These are phyloP conservation scores for Penicillium fimorum DNA, from an alignment of 495 filamentous ascomycete species.

Conservation along the genomic window DNA sequence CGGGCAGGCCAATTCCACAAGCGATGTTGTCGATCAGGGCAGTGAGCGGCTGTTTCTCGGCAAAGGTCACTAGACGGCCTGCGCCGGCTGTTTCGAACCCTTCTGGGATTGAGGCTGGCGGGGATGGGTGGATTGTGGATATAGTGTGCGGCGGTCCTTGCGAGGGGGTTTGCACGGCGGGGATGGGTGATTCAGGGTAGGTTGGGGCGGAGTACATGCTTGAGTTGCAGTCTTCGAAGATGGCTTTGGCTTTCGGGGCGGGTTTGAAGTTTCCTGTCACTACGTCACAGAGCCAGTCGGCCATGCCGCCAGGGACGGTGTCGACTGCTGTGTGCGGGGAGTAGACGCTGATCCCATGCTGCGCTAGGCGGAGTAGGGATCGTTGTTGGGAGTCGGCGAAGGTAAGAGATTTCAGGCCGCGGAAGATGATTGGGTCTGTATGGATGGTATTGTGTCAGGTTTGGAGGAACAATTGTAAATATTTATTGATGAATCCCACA, in stretches of 20 bases:
- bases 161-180: conserved; percentile 19
- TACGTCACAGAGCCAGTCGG: conserved; percentile 93
- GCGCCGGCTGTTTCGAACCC: conserved; percentile 71
- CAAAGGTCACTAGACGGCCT: conserved; percentile 69
- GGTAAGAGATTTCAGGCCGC: conserved; percentile 81
- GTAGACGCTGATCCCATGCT: conserved; percentile 91
- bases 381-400: conserved; percentile 82
- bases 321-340: conserved; percentile 94
- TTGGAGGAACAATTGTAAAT: background rate
- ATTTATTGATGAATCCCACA: conserved; percentile 4
- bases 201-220: conserved; percentile 42
- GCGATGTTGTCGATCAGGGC: conserved; percentile 62
- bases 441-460: background rate
- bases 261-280: conserved; percentile 54
- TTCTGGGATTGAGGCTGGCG: conserved; percentile 36
- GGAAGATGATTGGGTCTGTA: conserved; percentile 93
- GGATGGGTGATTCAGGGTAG: conserved; percentile 35
- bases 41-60: conserved; percentile 54
- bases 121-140: conserved; percentile 51
- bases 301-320: conserved; percentile 80
- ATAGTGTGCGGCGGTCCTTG: conserved; percentile 53
- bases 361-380: conserved; percentile 76
- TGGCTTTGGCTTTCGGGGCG: conserved; percentile 5
- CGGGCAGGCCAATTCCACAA: conserved; percentile 58
- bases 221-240: conserved; percentile 25